A percentile compares a stretch with the other conserved stretches of the same genome.
phyloP scores from a whole-genome alignment of 2,329 filamentous ascomycete genomes.

The Ascochyta pisi region DNA sequence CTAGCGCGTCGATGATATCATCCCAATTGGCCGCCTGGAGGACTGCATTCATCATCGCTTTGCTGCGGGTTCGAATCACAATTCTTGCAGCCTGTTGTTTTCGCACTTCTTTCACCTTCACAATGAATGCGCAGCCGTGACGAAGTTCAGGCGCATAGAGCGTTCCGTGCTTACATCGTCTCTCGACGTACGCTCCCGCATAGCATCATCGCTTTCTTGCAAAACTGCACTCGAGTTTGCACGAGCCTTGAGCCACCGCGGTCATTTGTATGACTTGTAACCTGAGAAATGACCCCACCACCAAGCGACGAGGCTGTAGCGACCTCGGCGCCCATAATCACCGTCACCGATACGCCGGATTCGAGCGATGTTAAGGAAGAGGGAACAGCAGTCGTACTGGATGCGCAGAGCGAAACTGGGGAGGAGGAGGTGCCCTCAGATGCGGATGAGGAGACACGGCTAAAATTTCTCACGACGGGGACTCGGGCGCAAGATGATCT shows the following conservation, averaged over 20 bases:
- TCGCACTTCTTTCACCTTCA: not conserved
- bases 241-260: not conserved
- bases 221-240: not conserved
- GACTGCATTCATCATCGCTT: conserved; percentile 6
- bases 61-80: not conserved
- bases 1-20: conserved; percentile 36
- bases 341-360: conserved; percentile 14
- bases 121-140: conserved; percentile 1
- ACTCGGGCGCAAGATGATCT: conserved; percentile 86
- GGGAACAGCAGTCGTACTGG: conserved; percentile 14
- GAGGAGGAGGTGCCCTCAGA: conserved; percentile 37
- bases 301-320: conserved; percentile 14
- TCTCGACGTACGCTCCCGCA: not conserved
- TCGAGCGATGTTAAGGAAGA: conserved; percentile 13
- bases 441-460: conserved; percentile 51
- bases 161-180: not conserved
- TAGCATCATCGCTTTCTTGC: not conserved
- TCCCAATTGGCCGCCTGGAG: conserved; percentile 15
- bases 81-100: not conserved
- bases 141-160: not conserved
- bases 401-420: conserved; percentile 12
- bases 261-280: not conserved
- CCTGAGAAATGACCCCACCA: conserved; percentile 20
- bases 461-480: conserved; percentile 48
- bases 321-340: conserved; percentile 17